Evolutionary conservation across 202 grass and related monocot genomes (phyloP), one percentile per base, ranked within the genome.

Genomic region (Schoenoplectus triqueter): DNA sequence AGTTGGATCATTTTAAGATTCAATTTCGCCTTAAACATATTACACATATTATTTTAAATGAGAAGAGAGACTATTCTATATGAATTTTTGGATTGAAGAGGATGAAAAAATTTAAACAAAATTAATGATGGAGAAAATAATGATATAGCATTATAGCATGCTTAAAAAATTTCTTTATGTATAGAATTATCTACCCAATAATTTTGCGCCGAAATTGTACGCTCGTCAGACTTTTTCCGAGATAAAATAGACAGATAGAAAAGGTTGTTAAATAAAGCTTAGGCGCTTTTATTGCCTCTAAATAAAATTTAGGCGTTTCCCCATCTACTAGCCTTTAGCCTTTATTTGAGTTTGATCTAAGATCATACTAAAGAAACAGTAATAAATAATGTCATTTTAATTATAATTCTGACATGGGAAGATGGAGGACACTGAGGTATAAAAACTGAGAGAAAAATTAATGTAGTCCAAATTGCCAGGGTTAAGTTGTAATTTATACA

Each of bases 291-390:
- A 50, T 73, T 15, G 42, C 67, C 42, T 46, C 67, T 47, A 31
- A 31, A 31, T 59, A 59, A 59, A 59, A 59, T 59, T 59, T 1
- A 59, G 55, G 55, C 55, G 11, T 13, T 59, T 59, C 39, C 52
- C 21, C 57, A 3, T 78, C 14, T 6, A 1, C 14, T 6, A 9
- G 5, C 31, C 44, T 78, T 60, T 31, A 44, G 22, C 11, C 6
- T 78, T 78, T 60, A 60, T 60, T 54, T 59, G 6, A 22, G 42
- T 78, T 78, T 52, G 74, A 78, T 78, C 51, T 60, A 57, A 78
- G 22, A 42, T 78, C 74, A 78, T 78, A 60, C 6, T 4, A 60
- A 78, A 42, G 74, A 22, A 60, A 22, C 6, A 44, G 6, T 17
- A 60, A 41, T 78, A 59, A 59, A 57, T 59, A 1, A 42, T 78